A percentile compares a stretch with the other conserved stretches of the same genome.
phyloP scores from a whole-genome alignment of 2,329 filamentous ascomycete genomes.

The Penicillium sp. region DNA sequence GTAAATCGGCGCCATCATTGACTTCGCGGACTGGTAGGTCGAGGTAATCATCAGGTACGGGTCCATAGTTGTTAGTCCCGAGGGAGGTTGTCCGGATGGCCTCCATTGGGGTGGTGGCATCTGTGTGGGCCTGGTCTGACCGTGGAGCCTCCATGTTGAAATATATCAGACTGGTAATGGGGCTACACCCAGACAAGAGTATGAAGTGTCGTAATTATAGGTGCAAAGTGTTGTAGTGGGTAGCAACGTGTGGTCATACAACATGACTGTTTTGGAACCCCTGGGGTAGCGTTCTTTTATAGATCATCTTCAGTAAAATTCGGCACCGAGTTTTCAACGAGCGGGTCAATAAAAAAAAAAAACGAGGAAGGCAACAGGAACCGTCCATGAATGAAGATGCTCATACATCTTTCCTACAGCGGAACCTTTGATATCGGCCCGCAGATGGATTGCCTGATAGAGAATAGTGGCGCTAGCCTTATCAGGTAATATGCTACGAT shows the following conservation, averaged over 20 bases:
- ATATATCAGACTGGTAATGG: conserved; percentile 1
- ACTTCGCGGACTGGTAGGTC: conserved; percentile 66
- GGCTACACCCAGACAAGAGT: not conserved
- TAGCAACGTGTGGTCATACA: not conserved
- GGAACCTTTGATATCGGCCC: conserved; percentile 7
- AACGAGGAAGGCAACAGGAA: conserved; percentile 1
- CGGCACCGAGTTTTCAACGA: not conserved
- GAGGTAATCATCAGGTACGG: conserved; percentile 44
- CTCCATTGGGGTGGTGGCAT: conserved; percentile 1
- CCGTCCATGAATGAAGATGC: not conserved
- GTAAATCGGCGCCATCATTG: conserved; percentile 58
- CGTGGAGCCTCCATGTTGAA: conserved; percentile 17
- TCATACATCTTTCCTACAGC: not conserved
- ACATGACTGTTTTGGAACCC: not conserved
- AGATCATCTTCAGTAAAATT: conserved; percentile 1
- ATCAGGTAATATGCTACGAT: conserved; percentile 22
- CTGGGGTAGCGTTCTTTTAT: conserved; percentile 11
- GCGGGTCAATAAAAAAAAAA: not conserved
- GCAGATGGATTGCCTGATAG: conserved; percentile 16
- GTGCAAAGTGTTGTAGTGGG: not conserved
- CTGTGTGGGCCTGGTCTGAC: conserved; percentile 9
- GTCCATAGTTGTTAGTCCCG: conserved; percentile 13
- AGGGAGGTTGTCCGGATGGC: conserved; percentile 18
- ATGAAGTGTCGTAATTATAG: not conserved
- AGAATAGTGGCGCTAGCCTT: conserved; percentile 11